A percentile compares a stretch with the other conserved stretches of the same genome.
Evolutionary conservation across 129 eudicot species (phyloP).

Genomic region (Silybum marianum): DNA sequence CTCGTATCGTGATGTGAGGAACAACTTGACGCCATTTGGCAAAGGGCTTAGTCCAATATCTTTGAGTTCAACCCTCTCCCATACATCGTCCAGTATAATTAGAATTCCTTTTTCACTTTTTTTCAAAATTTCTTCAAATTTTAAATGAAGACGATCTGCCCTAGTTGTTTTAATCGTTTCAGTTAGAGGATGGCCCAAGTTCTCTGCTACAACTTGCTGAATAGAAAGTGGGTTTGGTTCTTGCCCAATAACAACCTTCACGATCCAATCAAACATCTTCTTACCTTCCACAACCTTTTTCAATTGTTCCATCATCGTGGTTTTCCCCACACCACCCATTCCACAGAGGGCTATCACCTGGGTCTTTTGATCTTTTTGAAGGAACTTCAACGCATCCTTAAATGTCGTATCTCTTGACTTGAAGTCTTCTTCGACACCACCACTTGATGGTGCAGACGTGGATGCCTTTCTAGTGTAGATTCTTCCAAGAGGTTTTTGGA

Average conservation of each 20-base stretch:
- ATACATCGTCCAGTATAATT: slow-evolving; percentile 1
- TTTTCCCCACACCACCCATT: background rate
- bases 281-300: background rate
- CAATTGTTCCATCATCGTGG: slow-evolving; percentile 1
- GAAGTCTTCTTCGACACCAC: background rate
- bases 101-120: background rate
- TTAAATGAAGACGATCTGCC: background rate
- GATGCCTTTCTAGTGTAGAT: background rate
- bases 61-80: background rate
- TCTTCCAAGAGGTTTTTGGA: background rate
- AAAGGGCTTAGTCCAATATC: slow-evolving; percentile 16
- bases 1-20: background rate
- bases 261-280: slow-evolving; percentile 3
- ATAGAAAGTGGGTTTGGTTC: background rate
- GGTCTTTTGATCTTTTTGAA: background rate
- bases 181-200: background rate
- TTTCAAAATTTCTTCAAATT: background rate
- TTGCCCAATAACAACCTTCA: slow-evolving; percentile 1
- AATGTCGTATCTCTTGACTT: background rate
- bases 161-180: background rate
- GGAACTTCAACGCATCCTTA: background rate
- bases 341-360: background rate
- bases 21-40: slow-evolving; percentile 3
- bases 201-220: background rate
- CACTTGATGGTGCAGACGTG: background rate